Evolutionary conservation across 2,329 filamentous ascomycete species (phyloP).

Genomic region (Ceratocystis cacaofunesta): DNA sequence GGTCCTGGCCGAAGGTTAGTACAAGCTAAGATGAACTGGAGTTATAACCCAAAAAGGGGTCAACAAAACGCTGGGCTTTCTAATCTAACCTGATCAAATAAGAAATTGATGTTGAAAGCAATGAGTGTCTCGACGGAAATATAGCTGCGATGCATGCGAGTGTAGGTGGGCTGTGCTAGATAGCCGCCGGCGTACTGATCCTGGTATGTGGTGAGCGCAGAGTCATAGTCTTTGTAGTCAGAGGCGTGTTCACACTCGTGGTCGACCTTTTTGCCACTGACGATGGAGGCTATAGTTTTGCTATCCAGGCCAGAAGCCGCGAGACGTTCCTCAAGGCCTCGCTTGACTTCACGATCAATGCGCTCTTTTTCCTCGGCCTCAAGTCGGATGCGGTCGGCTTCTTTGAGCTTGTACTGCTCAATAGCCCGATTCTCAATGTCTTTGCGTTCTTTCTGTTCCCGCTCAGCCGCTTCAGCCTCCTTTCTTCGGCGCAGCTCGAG

Average conservation of each 20-base stretch:
- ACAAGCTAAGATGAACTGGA: no score
- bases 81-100: conserved; percentile 41
- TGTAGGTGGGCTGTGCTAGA: conserved; percentile 37
- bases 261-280: conserved; percentile 37
- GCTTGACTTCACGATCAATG: conserved; percentile 39
- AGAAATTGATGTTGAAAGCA: conserved; percentile 41
- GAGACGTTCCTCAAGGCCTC: conserved; percentile 42
- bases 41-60: no score
- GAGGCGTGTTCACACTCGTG: conserved; percentile 1
- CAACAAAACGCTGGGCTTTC: conserved; percentile 18
- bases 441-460: conserved; percentile 29
- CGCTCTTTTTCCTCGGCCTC: conserved; percentile 35
- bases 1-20: conserved; percentile 32
- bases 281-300: conserved; percentile 42
- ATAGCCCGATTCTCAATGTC: conserved; percentile 36
- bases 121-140: conserved; percentile 47
- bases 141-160: conserved; percentile 46
- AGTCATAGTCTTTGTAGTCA: background rate
- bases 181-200: background rate
- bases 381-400: conserved; percentile 32
- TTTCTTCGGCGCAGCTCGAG: conserved; percentile 29
- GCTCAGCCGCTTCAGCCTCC: conserved; percentile 33
- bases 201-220: background rate
- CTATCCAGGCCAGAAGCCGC: conserved; percentile 44
- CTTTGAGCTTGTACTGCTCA: conserved; percentile 36